Base-by-base conservation (phyloP, 2,329 filamentous ascomycete genomes). In the Colletotrichum sansevieriae region DNA sequence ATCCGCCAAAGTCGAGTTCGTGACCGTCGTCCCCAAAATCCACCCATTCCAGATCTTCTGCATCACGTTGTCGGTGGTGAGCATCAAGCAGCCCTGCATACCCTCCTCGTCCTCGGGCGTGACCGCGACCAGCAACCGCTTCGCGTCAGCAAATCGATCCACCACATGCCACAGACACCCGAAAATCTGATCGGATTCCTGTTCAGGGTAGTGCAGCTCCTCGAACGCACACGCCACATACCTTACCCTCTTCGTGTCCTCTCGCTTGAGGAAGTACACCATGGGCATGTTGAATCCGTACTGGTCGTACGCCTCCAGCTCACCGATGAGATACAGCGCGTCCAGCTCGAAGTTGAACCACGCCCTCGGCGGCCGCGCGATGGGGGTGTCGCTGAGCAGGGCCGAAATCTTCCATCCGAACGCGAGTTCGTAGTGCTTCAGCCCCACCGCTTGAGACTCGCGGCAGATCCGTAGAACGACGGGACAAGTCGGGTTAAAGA, bases 291-390 rank as follows among this genome's bases (percentile, higher is more conserved):
- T 83, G 78, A 84, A 81, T 29, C 83, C 83, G 76, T 81, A 80
- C 47, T 73, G 76, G 71, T 84, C 81, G 74, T 78, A 81, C 12
- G 83, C 82, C 76, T 85, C 83, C 11, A 86, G 77, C 73, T 84
- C 82, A 60, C 84, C 84, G 1, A 79, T 75, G 46, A 86, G 78
- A 68, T 84, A 81, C 29, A 86, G 76, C n/a, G 80, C 77, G 76
- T 86, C 84, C 33, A 76, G 75, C 25, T 65, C 73, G 73, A 83
- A 86, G 76, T 84, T 82, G 82, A 86, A 86, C 78, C 80, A 85
- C 13, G 81, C 78, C 33, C 76, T 76, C 2, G 82, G 76, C 10
- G 78, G 77, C 18, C 75, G 78, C 74, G 75, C 78, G 62, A 76
- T 70, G 44, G 76, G 77, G 67, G 75, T 76, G 69, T 75, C 76